Base-by-base conservation (phyloP, 1,284 basidiomycete species). In the Leccinum angustisporum region DNA sequence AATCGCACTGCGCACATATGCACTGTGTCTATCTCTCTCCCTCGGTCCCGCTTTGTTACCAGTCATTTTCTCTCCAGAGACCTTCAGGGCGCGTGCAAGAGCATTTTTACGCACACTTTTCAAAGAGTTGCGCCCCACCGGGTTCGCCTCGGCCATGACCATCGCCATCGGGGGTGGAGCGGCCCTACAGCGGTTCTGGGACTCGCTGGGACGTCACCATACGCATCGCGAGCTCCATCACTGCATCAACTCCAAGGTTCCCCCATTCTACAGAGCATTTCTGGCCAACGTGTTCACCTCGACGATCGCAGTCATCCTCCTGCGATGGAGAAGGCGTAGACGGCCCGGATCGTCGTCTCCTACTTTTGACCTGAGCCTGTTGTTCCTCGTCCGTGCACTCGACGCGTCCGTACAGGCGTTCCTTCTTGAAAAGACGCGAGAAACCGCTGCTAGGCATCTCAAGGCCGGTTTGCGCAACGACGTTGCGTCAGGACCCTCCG, bases 91-190 rank as follows among this genome's bases (percentile, higher is more conserved):
- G 27, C 62, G 61, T n/a, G 46, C 70, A n/a, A 53, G 38, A 18
- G 61, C 61, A 33, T 72, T 88, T 18, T 70, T 70, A 60, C 77
- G 75, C 52, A 72, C 85, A 11, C 72, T 91, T 13, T 72, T 68
- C 61, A 79, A 82, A 55, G 87, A 91, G 68, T 72, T 90, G 4
- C 79, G 81, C 4, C 64, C 80, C 48, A 83, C 83, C 57, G 84
- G 88, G 7, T 90, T 92, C 70, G 85, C 90, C 5, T 86, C 83
- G 62, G 82, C 87, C 14, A 82, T 90, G 58, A 84, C 87, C 0
- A 68, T 83, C 4, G 83, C 85, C 13, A 78, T 89, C 5, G 87
- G 81, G 1, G 90, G 90, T 8, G 88, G 88, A 5, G 79, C 81
- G 21, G 75, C 78, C 36, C 67, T 91, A 21, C 78, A 79, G 56